Conservation (phyloP, 2,329 filamentous ascomycete genomes). For the Nemania sp. region DNA sequence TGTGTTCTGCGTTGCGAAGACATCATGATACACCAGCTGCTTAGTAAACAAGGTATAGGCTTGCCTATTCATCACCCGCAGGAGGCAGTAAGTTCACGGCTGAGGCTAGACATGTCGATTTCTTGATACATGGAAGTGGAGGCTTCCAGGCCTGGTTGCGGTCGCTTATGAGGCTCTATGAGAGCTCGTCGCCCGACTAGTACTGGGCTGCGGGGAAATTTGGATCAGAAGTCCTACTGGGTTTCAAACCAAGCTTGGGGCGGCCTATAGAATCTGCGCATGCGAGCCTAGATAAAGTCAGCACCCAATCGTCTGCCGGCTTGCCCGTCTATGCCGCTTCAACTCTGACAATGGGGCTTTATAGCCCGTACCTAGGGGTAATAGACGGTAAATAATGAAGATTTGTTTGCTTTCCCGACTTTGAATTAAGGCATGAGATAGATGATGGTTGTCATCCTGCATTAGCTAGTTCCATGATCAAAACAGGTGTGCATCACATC, state of each 20-base stretch:
- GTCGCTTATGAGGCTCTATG: constrained; percentile 9
- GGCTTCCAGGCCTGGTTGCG: background rate
- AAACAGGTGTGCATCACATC: too few species aligned
- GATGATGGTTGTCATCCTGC: too few species aligned
- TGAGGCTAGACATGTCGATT: background rate
- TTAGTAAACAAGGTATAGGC: background rate
- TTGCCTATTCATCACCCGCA: background rate
- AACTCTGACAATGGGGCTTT: too few species aligned
- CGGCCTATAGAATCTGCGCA: constrained; percentile 17
- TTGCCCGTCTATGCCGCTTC: background rate
- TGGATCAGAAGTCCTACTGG: constrained; percentile 3
- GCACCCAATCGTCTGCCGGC: constrained; percentile 2
- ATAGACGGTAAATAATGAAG: too few species aligned
- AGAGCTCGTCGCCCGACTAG: background rate
- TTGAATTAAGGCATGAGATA: too few species aligned
- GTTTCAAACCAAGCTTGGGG: constrained; percentile 4
- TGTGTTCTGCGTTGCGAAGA: background rate
- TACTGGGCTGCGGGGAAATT: background rate
- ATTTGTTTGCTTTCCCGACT: too few species aligned
- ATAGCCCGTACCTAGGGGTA: too few species aligned
- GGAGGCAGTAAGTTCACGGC: background rate
- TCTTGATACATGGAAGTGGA: background rate
- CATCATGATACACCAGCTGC: background rate
- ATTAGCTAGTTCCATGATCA: too few species aligned
- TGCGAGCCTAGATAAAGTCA: background rate